Percentiles rank a stretch among this genome's conserved stretches.
Evolutionary conservation across 1,139 yeast genomes (phyloP).

Genomic region (Blastobotrys buckinghamii): DNA sequence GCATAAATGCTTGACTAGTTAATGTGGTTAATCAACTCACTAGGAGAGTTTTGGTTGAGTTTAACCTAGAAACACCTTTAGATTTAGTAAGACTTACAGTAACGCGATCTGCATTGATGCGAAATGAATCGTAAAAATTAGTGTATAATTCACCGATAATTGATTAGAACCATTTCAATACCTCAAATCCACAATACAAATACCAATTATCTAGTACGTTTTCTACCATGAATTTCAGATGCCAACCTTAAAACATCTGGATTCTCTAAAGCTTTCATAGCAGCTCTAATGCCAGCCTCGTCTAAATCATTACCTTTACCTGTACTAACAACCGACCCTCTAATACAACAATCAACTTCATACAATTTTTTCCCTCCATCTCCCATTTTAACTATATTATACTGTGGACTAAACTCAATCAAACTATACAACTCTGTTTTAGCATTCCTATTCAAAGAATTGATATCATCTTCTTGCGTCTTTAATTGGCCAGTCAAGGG

Average conservation of each 20-base stretch:
- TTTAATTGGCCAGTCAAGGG: slow-evolving; percentile 5
- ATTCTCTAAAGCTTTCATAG: slow-evolving; percentile 8
- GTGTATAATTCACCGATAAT: too few relatives aligned
- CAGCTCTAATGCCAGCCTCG: slow-evolving; percentile 10
- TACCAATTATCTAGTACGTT: too few relatives aligned
- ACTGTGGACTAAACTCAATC: slow-evolving; percentile 9
- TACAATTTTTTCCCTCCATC: background rate
- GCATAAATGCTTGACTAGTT: too few relatives aligned
- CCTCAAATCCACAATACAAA: too few relatives aligned
- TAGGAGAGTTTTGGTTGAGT: too few relatives aligned
- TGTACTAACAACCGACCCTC: slow-evolving; percentile 10
- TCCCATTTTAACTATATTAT: slow-evolving; percentile 7
- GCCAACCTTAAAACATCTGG: slow-evolving; percentile 4
- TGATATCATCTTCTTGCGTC: background rate
- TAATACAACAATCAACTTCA: slow-evolving; percentile 10
- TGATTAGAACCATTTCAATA: too few relatives aligned
- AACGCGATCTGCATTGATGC: too few relatives aligned
- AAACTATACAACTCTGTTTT: slow-evolving; percentile 8
- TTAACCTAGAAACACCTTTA: too few relatives aligned
- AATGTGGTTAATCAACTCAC: too few relatives aligned
- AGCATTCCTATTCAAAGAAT: slow-evolving; percentile 6
- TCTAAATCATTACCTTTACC: slow-evolving; percentile 1
- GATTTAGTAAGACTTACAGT: too few relatives aligned
- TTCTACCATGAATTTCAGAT: background rate
- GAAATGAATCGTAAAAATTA: too few relatives aligned